phyloP scores from a whole-genome alignment of 164 flowering plant genomes.

The Aristolochia fimbriata region DNA sequence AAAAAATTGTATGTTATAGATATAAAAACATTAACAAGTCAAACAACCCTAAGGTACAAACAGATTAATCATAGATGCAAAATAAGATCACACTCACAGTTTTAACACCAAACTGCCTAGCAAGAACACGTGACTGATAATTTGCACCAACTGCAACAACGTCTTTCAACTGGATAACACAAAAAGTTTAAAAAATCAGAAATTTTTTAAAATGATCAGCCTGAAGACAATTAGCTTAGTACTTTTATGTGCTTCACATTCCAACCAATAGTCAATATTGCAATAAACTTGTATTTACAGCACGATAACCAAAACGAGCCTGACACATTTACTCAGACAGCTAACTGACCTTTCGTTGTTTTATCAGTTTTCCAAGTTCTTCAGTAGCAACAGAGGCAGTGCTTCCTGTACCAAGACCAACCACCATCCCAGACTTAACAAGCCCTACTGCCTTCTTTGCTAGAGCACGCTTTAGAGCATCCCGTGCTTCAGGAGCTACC shows the following conservation, averaged over 20 bases:
- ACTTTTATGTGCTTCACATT: too few species aligned
- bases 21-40: neutral
- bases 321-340: neutral
- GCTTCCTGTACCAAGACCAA: slow-evolving; percentile 26
- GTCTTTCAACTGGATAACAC: slow-evolving; percentile 14
- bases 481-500: slow-evolving; percentile 16
- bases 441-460: slow-evolving; percentile 21
- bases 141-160: slow-evolving; percentile 22
- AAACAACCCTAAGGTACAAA: neutral
- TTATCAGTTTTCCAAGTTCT: slow-evolving; percentile 20
- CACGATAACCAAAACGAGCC: neutral
- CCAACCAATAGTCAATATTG: too few species aligned
- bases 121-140: slow-evolving; percentile 24
- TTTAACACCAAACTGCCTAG: slow-evolving; percentile 20
- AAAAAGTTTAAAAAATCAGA: too few species aligned
- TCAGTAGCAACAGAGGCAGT: slow-evolving; percentile 24
- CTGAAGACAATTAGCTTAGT: too few species aligned
- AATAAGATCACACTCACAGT: slow-evolving; percentile 9
- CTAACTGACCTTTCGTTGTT: slow-evolving; percentile 13
- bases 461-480: slow-evolving; percentile 22
- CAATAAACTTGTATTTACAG: neutral
- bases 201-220: too few species aligned
- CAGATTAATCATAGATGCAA: neutral
- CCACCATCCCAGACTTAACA: slow-evolving; percentile 23
- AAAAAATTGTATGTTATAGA: neutral